Base-by-base conservation (phyloP, 345 rosid genomes). In the Eucalyptus paniculata region DNA sequence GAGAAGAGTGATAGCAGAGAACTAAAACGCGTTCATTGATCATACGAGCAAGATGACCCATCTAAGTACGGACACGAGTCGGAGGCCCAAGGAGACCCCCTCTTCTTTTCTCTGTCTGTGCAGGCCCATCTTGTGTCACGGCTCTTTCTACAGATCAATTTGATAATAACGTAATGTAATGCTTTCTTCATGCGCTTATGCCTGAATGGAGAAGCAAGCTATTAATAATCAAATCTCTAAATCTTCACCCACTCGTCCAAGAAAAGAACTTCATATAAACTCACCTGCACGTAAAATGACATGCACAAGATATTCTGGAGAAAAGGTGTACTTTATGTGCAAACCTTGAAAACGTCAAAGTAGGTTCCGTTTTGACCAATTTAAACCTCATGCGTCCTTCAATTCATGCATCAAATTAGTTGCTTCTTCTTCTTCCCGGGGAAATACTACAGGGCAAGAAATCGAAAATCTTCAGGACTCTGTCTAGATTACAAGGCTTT, bases 211-310 rank as follows among this genome's bases (percentile, higher is more conserved):
- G 88, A 51, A 86, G 88, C 47, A 86, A 86, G 18, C 45, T 40
- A 21, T 19, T 32, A 26, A 56, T 56, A 34, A 18, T 56, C 88
- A 26, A 18, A 8, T 53, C 89, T 47, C 67, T 77, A 37, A 77
- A 77, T 77, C 89, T 72, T 88, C 44, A 7, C 30, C 92, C 45
- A 15, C 32, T 67, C 89, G 86, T 65, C 87, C 90, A 94, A 91
- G 95, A 69, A 93, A 94, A 90, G 95, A 91, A 93, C 89, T 56
- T 18, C 87, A 34, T 34, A 13, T 69, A 87, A 54, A 88, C 13
- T 89, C 85, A 88, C 62, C 87, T 85, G 53, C 83, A 89, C 85
- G 91, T 44, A 51, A 88, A 81, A 67, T 17, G 88, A 65, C 42
- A 72, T 13, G 86, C 77, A 47, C 88, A 88, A 89, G 88, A 86